Evolutionary conservation across 352 stramenopile species (phyloP), one percentile per base, ranked within the genome.

Genomic region (Poterioochromonas sp.): DNA sequence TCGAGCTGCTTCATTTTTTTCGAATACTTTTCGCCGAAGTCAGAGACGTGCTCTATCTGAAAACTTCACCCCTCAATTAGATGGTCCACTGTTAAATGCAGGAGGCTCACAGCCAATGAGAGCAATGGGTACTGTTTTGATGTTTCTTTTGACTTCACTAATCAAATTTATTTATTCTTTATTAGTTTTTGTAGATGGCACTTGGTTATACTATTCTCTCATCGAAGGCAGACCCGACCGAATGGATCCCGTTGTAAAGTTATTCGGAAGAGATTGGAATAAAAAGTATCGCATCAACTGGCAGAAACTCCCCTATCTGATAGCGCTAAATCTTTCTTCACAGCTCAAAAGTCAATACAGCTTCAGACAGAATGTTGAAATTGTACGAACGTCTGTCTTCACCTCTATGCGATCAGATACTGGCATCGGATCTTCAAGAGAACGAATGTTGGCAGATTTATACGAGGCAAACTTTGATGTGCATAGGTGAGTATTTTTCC

Each of bases 401-500:
- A 79, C 64, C n/a, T 83, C 79, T 76, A 54, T 73, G 0, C 51
- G 71, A 22, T 53, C 37, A 39, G 74, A 82, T 37, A 83, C 80
- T 18, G 41, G 44, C 22, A 58, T 62, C 39, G 71, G 81, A 11
- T 81, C 71, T 58, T 22, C n/a, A 22, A 74, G 80, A 34, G 83
- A 83, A 77, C 39, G 41, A 34, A 83, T 83, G 80, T 80, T 83
- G 63, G 64, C 65, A 20, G 37, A 71, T n/a, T 83, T 83, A 69
- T 70, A 81, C 34, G 40, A 76, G 37, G 44, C 77, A 43, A 83
- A 83, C 62, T 83, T 81, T 68, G 80, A 83, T 76, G 80, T 83
- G 32, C 80, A 83, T 63, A 70, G 82, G 65, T 74, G n/a, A 34
- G 20, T 34, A 18, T 74, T 35, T 62, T 15, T 74, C 43, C 29